Evolutionary conservation across 2,329 filamentous ascomycete genomes (phyloP).

Genomic region (Paraphaeosphaeria sporulosa): DNA sequence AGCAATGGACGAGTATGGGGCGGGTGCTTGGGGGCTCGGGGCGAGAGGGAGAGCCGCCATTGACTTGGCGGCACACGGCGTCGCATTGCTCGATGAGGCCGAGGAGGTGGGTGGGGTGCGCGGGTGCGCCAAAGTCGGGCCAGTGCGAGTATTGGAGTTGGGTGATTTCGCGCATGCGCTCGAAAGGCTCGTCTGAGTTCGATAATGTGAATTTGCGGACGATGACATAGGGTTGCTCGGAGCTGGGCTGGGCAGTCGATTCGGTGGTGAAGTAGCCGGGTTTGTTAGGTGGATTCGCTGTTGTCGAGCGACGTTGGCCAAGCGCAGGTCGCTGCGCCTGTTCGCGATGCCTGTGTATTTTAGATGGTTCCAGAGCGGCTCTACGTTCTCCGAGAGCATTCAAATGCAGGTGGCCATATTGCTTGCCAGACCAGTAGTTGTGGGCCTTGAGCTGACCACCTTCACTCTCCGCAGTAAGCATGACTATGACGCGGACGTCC

Average conservation of each 20-base stretch:
- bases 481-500: slow-evolving; percentile 92
- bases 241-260: slow-evolving; percentile 35
- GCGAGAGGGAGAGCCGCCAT: slow-evolving; percentile 61
- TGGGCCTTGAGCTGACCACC: slow-evolving; percentile 95
- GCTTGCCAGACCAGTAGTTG: slow-evolving; percentile 83
- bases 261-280: slow-evolving; percentile 38
- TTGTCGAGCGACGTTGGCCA: slow-evolving; percentile 47
- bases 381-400: slow-evolving; percentile 82
- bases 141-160: slow-evolving; percentile 95
- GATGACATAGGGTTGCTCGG: slow-evolving; percentile 76
- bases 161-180: slow-evolving; percentile 88
- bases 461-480: slow-evolving; percentile 94
- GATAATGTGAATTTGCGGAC: slow-evolving; percentile 87
- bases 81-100: slow-evolving; percentile 90
- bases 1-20: slow-evolving; percentile 92
- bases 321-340: slow-evolving; percentile 37
- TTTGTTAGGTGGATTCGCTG: slow-evolving; percentile 30
- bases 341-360: slow-evolving; percentile 57
- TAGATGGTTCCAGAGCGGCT: slow-evolving; percentile 73
- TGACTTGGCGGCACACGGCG: slow-evolving; percentile 65
- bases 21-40: slow-evolving; percentile 62
- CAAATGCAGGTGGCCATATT: slow-evolving; percentile 80
- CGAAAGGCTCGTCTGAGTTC: slow-evolving; percentile 79
- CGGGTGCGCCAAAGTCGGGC: slow-evolving; percentile 95
- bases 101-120: slow-evolving; percentile 85